These are phyloP conservation scores for Trichosporon coremiiforme DNA, from an alignment of 1,284 basidiomycete species.

Conservation along the genomic window DNA sequence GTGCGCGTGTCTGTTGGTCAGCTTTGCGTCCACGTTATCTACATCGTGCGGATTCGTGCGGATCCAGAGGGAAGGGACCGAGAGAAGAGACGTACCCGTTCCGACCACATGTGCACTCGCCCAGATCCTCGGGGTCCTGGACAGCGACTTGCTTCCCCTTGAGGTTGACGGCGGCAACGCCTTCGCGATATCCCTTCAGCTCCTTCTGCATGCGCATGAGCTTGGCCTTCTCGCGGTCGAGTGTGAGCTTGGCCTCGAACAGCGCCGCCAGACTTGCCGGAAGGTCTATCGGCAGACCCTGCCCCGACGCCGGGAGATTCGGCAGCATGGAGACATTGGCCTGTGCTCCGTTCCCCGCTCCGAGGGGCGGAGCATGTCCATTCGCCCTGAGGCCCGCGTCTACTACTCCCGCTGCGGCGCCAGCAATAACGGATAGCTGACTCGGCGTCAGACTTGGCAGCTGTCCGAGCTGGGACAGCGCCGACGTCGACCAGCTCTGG, in stretches of 20 bases:
- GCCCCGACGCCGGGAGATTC: constrained; percentile 8
- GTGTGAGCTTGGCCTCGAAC: constrained; percentile 55
- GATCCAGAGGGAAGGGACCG: background rate
- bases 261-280: constrained; percentile 52
- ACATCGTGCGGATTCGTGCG: too few species aligned
- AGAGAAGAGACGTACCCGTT: constrained; percentile 33
- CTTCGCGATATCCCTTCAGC: constrained; percentile 52
- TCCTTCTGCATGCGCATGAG: constrained; percentile 55
- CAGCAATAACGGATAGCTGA: constrained; percentile 49
- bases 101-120: constrained; percentile 49
- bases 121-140: constrained; percentile 35
- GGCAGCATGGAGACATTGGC: constrained; percentile 9
- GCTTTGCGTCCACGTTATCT: background rate
- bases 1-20: constrained; percentile 29
- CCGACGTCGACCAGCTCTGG: constrained; percentile 47
- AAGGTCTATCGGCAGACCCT: constrained; percentile 45
- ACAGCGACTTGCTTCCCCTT: constrained; percentile 42
- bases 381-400: constrained; percentile 34
- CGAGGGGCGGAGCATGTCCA: background rate
- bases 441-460: constrained; percentile 48
- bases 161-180: constrained; percentile 32
- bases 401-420: constrained; percentile 48
- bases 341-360: constrained; percentile 22
- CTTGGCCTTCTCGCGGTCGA: constrained; percentile 55
- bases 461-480: constrained; percentile 42